A percentile compares a stretch with the other conserved stretches of the same genome.
These are phyloP conservation scores for Collybiopsis confluens DNA, from an alignment of 768 basidiomycete species.

Conservation along the genomic window DNA sequence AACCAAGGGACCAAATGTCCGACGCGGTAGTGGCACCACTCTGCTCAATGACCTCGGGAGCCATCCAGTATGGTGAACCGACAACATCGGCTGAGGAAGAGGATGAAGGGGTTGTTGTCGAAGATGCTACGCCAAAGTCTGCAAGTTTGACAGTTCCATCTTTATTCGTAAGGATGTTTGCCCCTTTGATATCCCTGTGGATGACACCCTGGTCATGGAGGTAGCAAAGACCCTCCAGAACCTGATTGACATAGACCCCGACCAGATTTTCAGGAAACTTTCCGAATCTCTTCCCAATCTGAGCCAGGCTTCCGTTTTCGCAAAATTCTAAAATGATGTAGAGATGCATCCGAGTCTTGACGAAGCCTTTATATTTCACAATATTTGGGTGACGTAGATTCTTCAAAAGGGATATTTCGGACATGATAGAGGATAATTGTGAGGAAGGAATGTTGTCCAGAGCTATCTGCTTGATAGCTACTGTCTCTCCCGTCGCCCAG, in stretches of 20 bases:
- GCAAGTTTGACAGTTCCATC: conserved; percentile 98
- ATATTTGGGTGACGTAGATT: conserved; percentile 71
- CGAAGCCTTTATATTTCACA: conserved; percentile 98
- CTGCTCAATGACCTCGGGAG: conserved; percentile 98
- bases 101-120: conserved; percentile 45
- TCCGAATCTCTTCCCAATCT: conserved; percentile 94
- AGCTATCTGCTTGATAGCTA: conserved; percentile 97
- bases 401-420: conserved; percentile 3
- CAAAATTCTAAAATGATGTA: conserved; percentile 99
- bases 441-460: conserved; percentile 89
- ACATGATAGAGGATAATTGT: conserved; percentile 95
- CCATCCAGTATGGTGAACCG: conserved; percentile 53
- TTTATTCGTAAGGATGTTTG: conserved; percentile 98
- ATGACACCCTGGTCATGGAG: conserved; percentile 99
- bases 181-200: conserved; percentile 98
- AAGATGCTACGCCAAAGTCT: conserved; percentile 94
- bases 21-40: conserved; percentile 95
- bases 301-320: conserved; percentile 96
- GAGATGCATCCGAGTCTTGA: conserved; percentile 88
- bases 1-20: conserved; percentile 98
- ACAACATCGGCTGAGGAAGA: conserved; percentile 2
- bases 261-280: conserved; percentile 98
- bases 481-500: conserved; percentile 96
- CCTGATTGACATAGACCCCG: conserved; percentile 94
- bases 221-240: conserved; percentile 92